A percentile compares a stretch with the other conserved stretches of the same genome.
These are phyloP conservation scores for Fomitopsis palustris DNA, from an alignment of 1,284 basidiomycete genomes.

Conservation along the genomic window DNA sequence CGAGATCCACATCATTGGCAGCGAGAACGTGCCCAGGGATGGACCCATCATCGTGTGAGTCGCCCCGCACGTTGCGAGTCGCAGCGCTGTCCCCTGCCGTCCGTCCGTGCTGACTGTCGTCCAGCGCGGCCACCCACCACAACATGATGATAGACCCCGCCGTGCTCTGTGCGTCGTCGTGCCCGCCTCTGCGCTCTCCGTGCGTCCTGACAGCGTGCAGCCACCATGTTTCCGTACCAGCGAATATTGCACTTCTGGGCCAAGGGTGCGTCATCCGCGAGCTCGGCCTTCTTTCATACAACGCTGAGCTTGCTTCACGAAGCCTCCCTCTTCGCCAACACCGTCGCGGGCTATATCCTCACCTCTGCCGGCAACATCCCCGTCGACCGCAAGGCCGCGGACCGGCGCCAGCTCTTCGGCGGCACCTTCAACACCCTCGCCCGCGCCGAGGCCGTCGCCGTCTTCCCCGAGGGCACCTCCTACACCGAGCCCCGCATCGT, in stretches of 20 bases:
- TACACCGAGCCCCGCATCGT: slow-evolving; percentile 91
- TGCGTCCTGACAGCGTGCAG: slow-evolving; percentile 32
- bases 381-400: slow-evolving; percentile 75
- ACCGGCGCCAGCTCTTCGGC: slow-evolving; percentile 81
- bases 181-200: background rate
- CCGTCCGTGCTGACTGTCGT: background rate
- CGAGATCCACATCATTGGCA: slow-evolving; percentile 79
- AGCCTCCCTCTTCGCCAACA: slow-evolving; percentile 79
- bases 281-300: background rate
- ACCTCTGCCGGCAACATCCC: slow-evolving; percentile 92
- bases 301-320: background rate
- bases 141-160: slow-evolving; percentile 92
- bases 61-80: slow-evolving; percentile 5
- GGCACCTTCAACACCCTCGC: slow-evolving; percentile 87
- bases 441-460: slow-evolving; percentile 76
- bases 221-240: slow-evolving; percentile 71
- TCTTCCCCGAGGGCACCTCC: slow-evolving; percentile 93
- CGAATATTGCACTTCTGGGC: slow-evolving; percentile 94
- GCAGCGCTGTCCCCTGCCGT: background rate
- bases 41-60: slow-evolving; percentile 89
- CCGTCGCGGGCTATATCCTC: slow-evolving; percentile 71
- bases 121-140: slow-evolving; percentile 83
- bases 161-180: slow-evolving; percentile 67
- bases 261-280: slow-evolving; percentile 49
- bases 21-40: slow-evolving; percentile 79